phyloP scores from a whole-genome alignment of 306 rosid species.

The Biancaea sappan region DNA sequence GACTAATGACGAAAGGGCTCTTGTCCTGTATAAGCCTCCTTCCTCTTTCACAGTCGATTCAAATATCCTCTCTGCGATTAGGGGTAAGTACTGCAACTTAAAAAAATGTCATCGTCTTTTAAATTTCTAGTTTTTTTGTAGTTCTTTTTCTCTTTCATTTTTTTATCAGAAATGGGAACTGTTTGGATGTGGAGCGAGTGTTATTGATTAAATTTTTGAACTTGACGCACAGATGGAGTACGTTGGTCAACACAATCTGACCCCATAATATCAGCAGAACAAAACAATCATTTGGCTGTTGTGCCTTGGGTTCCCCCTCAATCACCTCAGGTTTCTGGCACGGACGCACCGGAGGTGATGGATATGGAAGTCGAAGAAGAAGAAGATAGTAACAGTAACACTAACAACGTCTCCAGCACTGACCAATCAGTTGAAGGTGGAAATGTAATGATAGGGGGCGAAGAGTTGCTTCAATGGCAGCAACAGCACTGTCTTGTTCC shows the following conservation, averaged over 20 bases:
- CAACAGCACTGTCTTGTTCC: conserved; percentile 77
- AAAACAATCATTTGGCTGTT: not conserved
- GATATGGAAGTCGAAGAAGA: not conserved
- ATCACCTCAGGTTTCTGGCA: not conserved
- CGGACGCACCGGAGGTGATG: not conserved
- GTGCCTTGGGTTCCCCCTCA: not conserved
- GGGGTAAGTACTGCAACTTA: conserved; percentile 34
- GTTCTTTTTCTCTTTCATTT: too few species aligned
- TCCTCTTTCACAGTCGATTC: conserved; percentile 54
- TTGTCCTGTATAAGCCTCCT: conserved; percentile 65
- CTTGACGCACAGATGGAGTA: too few species aligned
- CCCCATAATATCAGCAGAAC: not conserved
- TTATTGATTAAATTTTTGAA: too few species aligned
- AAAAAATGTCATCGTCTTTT: too few species aligned
- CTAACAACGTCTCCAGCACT: too few species aligned
- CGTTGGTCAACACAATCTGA: too few species aligned
- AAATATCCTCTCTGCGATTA: conserved; percentile 48
- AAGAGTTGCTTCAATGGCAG: conserved; percentile 45
- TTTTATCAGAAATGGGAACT: too few species aligned
- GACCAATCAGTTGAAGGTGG: not conserved
- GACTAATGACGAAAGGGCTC: conserved; percentile 58
- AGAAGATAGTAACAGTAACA: not conserved
- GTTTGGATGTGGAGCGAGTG: too few species aligned
- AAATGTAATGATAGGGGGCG: too few species aligned
- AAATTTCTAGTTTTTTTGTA: too few species aligned